Evolutionary conservation across 768 basidiomycete species (phyloP).

Genomic region (Tulasnella sp.): DNA sequence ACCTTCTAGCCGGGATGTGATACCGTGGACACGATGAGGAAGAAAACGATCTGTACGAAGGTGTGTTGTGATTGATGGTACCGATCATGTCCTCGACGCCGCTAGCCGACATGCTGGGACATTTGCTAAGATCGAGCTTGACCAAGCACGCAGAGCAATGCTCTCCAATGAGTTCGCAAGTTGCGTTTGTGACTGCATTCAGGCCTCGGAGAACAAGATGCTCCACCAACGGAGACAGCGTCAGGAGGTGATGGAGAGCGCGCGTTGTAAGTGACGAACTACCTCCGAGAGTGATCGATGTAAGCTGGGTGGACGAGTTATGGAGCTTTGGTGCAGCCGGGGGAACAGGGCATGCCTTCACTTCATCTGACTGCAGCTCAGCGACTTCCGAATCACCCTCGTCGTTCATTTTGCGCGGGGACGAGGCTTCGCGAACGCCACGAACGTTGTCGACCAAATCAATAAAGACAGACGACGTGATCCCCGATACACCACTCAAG

Average conservation of each 20-base stretch:
- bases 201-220: conserved; percentile 59
- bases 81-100: conserved; percentile 36
- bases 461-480: conserved; percentile 2
- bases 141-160: conserved; percentile 43
- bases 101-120: conserved; percentile 47
- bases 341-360: too few species aligned
- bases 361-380: not conserved
- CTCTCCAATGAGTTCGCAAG: conserved; percentile 54
- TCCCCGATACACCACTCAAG: conserved; percentile 36
- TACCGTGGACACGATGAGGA: conserved; percentile 34
- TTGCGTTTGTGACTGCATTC: conserved; percentile 56
- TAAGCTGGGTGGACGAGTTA: conserved; percentile 56
- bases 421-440: not conserved
- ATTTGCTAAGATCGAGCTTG: conserved; percentile 61
- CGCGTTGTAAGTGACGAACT: conserved; percentile 55
- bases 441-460: conserved; percentile 5
- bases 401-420: not conserved
- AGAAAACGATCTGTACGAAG: conserved; percentile 23
- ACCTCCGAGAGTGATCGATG: conserved; percentile 58
- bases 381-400: not conserved
- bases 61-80: conserved; percentile 16
- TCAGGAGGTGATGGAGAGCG: conserved; percentile 59
- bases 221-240: conserved; percentile 49
- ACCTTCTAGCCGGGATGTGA: not conserved
- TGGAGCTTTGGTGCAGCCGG: conserved; percentile 39